Base-by-base conservation (phyloP, 1,139 yeast genomes). In the Candida tetrigidarum region DNA sequence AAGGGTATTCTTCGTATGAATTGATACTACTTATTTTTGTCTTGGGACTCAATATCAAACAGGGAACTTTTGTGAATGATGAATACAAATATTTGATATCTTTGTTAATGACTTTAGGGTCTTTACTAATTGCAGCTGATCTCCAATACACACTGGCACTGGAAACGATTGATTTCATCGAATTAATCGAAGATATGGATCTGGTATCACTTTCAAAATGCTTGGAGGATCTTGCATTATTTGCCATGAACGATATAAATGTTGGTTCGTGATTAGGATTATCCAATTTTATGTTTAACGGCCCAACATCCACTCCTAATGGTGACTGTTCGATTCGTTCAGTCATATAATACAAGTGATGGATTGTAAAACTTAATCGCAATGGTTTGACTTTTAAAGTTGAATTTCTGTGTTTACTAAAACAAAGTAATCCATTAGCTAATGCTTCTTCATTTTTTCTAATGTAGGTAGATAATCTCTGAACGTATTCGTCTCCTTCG, bases 1-100 rank as follows among this genome's bases (percentile, higher is more conserved):
- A 83, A 1, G 89, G 89, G 54, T 79, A 83, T 57, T 83, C 89
- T 58, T 83, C 88, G 57, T 81, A 84, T 2, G 84, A 83, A 41
- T 69, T 71, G 29, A 83, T 83, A 41, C 79, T 66, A 51, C 69
- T 75, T 18, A 83, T 75, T 49, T 80, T 80, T 8, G 82, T 72
- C 48, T 80, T 83, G 8, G 86, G 85, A 11, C 83, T 76, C 42
- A 83, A 59, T 26, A 84, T 67, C 43, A 83, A 69, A 56, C 88
- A 81, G 0, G 89, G 89, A 28, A 83, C 68, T 52, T 83, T 83
- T 8, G 86, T 80, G 60, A 83, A 83, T 8, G 85, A 81, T n/a
- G 84, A 77, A 56, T 81, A 80, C 32, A 83, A 59, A 60, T 83
- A 83, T 51, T 74, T 76, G 42, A 83, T 61, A 55, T 83, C 86